These are phyloP conservation scores for Tolypocladium capitatum DNA, from an alignment of 2,329 filamentous ascomycete species.

Conservation along the genomic window DNA sequence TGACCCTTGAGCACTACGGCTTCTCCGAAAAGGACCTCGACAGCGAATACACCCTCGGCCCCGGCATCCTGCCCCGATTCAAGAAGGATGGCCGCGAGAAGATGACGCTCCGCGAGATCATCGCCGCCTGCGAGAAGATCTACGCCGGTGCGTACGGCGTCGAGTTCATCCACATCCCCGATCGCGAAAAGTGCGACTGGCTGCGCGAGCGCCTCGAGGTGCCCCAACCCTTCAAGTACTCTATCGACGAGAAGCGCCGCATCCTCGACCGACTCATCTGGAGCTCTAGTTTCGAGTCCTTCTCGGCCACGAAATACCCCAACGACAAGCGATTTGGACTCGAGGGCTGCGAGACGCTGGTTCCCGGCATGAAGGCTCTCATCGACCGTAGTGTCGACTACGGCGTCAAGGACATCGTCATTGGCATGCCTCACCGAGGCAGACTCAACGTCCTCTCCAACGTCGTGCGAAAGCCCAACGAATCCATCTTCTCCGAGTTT, in stretches of 20 bases:
- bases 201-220: slow-evolving; percentile 90
- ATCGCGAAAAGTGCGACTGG: slow-evolving; percentile 97
- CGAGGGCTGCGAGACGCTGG: slow-evolving; percentile 91
- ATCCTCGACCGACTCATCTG: slow-evolving; percentile 97
- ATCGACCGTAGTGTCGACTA: slow-evolving; percentile 98
- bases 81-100: slow-evolving; percentile 78
- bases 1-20: slow-evolving; percentile 85
- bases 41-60: slow-evolving; percentile 80
- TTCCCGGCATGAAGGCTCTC: slow-evolving; percentile 97
- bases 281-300: slow-evolving; percentile 94
- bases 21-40: slow-evolving; percentile 93
- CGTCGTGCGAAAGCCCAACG: slow-evolving; percentile 97
- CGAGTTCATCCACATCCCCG: slow-evolving; percentile 98
- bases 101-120: slow-evolving; percentile 93
- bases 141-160: slow-evolving; percentile 97
- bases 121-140: slow-evolving; percentile 82
- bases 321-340: slow-evolving; percentile 99
- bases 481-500: slow-evolving; percentile 99
- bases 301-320: slow-evolving; percentile 93
- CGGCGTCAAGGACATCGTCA: slow-evolving; percentile 97
- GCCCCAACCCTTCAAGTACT: slow-evolving; percentile 91
- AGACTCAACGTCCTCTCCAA: slow-evolving; percentile 96
- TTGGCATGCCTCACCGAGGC: slow-evolving; percentile 98
- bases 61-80: slow-evolving; percentile 90
- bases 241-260: slow-evolving; percentile 92